Conservation (phyloP, 306 rosid genomes). For the Boehmeria nivea region DNA sequence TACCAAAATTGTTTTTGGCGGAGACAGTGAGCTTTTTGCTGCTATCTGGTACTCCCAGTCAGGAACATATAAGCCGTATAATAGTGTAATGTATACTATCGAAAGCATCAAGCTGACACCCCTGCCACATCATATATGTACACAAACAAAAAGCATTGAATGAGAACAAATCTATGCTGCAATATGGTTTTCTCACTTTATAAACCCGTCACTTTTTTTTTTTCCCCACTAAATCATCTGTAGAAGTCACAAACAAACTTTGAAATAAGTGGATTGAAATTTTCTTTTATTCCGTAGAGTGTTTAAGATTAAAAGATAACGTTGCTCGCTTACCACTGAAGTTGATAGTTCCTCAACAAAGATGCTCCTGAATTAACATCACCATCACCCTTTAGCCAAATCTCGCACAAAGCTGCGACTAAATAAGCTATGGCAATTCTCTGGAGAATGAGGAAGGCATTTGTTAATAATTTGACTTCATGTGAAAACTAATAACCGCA, state of each 20-base stretch:
- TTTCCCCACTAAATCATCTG: no score
- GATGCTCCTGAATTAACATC: conserved; percentile 54
- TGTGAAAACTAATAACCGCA: no score
- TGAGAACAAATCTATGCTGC: no score
- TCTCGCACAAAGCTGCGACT: conserved; percentile 75
- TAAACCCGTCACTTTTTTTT: no score
- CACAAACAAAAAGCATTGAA: no score
- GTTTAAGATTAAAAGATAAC: no score
- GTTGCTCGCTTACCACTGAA: conserved; percentile 57
- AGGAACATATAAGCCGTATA: conserved; percentile 73
- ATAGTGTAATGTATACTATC: conserved; percentile 46
- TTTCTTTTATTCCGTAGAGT: no score
- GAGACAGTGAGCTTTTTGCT: conserved; percentile 31
- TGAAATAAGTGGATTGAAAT: no score
- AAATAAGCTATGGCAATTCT: conserved; percentile 84
- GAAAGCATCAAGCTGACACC: conserved; percentile 44
- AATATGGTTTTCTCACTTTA: no score
- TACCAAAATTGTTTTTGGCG: conserved; percentile 57
- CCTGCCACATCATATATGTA: conserved; percentile 33
- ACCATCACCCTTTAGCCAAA: conserved; percentile 75
- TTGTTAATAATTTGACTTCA: conserved; percentile 3
- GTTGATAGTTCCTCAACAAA: conserved; percentile 56
- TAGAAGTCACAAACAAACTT: no score
- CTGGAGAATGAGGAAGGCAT: conserved; percentile 34
- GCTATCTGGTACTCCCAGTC: conserved; percentile 85